A percentile compares a stretch with the other conserved stretches of the same genome.
Conservation (phyloP, 331 rosid genomes). For the Stylosanthes scabra region DNA sequence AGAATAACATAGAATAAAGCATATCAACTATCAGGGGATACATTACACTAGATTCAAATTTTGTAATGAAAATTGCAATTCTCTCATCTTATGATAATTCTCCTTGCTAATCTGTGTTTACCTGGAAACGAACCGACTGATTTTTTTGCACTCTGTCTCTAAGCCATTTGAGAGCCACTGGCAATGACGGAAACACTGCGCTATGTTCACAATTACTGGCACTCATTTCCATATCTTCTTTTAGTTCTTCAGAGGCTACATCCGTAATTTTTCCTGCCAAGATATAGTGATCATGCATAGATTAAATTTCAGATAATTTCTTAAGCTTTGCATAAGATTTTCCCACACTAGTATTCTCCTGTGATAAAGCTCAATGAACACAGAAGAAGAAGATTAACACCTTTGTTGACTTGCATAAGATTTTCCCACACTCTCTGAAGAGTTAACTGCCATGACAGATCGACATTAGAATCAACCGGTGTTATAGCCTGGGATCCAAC, state of each 20-base stretch:
- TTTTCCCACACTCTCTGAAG: constrained; percentile 92
- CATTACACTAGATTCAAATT: neutral
- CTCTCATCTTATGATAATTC: constrained; percentile 19
- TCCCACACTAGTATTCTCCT: neutral
- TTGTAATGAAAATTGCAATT: neutral
- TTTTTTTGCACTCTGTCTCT: constrained; percentile 76
- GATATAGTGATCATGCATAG: constrained; percentile 23
- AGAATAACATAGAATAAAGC: neutral
- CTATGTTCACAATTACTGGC: constrained; percentile 70
- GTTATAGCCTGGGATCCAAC: constrained; percentile 76
- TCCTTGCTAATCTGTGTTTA: constrained; percentile 43
- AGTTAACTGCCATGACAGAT: constrained; percentile 87
- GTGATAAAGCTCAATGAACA: neutral
- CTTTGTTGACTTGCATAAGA: constrained; percentile 72
- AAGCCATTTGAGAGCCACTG: constrained; percentile 87
- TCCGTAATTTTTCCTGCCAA: constrained; percentile 51
- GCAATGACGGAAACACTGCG: constrained; percentile 84
- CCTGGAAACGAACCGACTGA: constrained; percentile 82
- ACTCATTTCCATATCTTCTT: constrained; percentile 62
- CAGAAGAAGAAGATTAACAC: constrained; percentile 41
- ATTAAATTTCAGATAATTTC: constrained; percentile 27
- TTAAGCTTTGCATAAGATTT: neutral
- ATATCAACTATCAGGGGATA: constrained; percentile 12
- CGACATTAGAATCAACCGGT: constrained; percentile 57
- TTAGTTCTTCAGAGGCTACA: constrained; percentile 59